These are phyloP conservation scores for Apodospora peruviana DNA, from an alignment of 495 filamentous ascomycete genomes.

Conservation along the genomic window DNA sequence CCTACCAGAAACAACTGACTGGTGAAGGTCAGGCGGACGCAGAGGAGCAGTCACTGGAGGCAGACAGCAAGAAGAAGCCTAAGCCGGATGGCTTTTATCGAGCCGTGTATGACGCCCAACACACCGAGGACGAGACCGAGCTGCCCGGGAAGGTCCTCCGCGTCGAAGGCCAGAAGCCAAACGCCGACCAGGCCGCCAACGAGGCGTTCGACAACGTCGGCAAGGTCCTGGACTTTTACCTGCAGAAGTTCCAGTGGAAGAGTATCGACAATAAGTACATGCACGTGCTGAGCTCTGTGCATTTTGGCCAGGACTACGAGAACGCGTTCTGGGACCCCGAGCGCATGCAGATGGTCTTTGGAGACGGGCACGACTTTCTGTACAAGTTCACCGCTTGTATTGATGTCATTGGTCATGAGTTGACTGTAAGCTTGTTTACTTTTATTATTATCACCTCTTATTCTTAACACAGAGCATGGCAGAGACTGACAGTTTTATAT, in stretches of 20 bases:
- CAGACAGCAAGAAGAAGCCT: conserved; percentile 1
- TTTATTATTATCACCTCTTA: background rate
- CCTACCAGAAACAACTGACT: conserved; percentile 24
- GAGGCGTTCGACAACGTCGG: conserved; percentile 37
- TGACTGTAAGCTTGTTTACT: conserved; percentile 20
- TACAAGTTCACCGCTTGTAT: conserved; percentile 37
- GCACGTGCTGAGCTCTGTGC: conserved; percentile 37
- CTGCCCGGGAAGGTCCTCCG: conserved; percentile 33
- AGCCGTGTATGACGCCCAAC: conserved; percentile 32
- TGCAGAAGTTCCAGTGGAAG: conserved; percentile 36
- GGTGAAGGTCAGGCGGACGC: conserved; percentile 6
- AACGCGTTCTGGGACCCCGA: conserved; percentile 22
- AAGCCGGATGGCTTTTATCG: conserved; percentile 24
- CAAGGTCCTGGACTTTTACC: conserved; percentile 38
- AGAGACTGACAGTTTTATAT: background rate
- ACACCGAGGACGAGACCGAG: conserved; percentile 24
- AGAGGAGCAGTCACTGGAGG: conserved; percentile 3
- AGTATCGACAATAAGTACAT: conserved; percentile 40
- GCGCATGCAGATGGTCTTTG: conserved; percentile 38
- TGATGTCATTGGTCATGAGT: conserved; percentile 49
- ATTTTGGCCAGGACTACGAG: conserved; percentile 32
- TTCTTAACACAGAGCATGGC: background rate
- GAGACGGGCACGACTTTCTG: conserved; percentile 39
- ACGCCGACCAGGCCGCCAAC: conserved; percentile 28
- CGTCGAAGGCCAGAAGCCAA: conserved; percentile 31